Conservation (phyloP, 2,329 filamentous ascomycete genomes). For the Alternaria arbusti region DNA sequence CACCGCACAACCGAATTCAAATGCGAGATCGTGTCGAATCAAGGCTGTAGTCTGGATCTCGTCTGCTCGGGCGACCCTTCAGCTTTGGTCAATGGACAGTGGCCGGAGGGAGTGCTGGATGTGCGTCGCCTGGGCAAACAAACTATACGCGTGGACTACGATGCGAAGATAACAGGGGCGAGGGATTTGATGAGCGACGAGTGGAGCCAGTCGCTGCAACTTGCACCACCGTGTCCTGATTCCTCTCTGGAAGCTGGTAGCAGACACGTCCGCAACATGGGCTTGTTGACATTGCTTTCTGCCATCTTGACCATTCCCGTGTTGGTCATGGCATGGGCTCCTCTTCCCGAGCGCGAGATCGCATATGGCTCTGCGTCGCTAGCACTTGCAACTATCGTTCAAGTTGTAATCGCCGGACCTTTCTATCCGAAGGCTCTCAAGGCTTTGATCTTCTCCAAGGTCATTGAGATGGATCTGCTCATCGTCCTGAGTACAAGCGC, state of each 20-base stretch:
- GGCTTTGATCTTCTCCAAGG: slow-evolving; percentile 62
- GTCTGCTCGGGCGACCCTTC: slow-evolving; percentile 15
- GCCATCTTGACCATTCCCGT: slow-evolving; percentile 51
- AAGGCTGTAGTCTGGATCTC: slow-evolving; percentile 34
- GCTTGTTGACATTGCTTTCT: slow-evolving; percentile 47
- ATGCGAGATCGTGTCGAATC: slow-evolving; percentile 51
- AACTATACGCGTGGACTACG: slow-evolving; percentile 52
- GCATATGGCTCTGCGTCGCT: slow-evolving; percentile 63
- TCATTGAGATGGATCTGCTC: slow-evolving; percentile 71
- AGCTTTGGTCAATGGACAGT: slow-evolving; percentile 19
- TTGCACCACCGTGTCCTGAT: slow-evolving; percentile 58
- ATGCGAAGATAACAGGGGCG: slow-evolving; percentile 57
- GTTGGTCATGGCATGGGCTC: slow-evolving; percentile 72
- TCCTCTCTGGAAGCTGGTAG: slow-evolving; percentile 57
- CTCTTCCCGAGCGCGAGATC: slow-evolving; percentile 55
- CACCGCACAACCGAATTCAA: slow-evolving; percentile 68
- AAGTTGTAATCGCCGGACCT: slow-evolving; percentile 66
- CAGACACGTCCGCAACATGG: slow-evolving; percentile 61
- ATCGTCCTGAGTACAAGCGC: slow-evolving; percentile 6
- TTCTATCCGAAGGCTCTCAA: slow-evolving; percentile 73
- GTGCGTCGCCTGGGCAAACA: slow-evolving; percentile 23
- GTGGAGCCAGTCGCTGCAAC: slow-evolving; percentile 36
- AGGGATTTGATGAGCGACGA: slow-evolving; percentile 52
- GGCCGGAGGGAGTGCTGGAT: slow-evolving; percentile 32
- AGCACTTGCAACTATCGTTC: slow-evolving; percentile 70